Evolutionary conservation across 2,329 filamentous ascomycete species (phyloP), one percentile per base, ranked within the genome.

Genomic region (Ascochyta viciae-villosae): DNA sequence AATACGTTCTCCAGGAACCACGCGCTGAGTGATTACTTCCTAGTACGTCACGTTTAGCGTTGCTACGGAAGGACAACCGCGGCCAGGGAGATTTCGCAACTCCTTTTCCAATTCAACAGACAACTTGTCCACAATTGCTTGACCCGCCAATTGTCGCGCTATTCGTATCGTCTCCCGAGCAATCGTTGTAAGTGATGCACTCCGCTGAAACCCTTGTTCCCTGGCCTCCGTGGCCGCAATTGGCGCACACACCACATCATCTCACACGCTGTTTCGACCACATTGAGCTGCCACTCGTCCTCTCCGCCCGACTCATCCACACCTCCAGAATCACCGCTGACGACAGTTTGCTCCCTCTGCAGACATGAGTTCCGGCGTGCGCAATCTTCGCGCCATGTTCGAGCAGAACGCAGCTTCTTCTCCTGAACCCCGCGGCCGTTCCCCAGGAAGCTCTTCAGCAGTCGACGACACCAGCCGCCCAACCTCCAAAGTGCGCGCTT

Each of bases 331-430:
- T 49, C 61, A 60, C 52, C 57, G 64, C 70, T 72, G 68, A 74
- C 70, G 55, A 59, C 41, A 51, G 57, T 54, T 53, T 54, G 60
- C 59, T 54, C 40, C 31, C 40, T 44, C 49, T 64, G 65, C 73
- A 81, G 79, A 78, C 77, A 82, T 82, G 80, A 78, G 75, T 65
- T 74, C 73, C 65, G 78, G 77, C 63, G 80, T 82, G 62, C 75
- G 79, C 63, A 80, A 80, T 65, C 74, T 82, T 54, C 74, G 79
- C 67, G 79, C 80, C 54, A 77, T 81, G 73, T 82, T 82, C 70
- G 80, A 82, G 72, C 70, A 74, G 51, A 67, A 62, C 53, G 53
- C 53, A 46, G 63, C 70, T 50, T 66, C 74, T 38, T 73, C 74
- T 66, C 74, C 77, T 68, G 74, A 78, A 61, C 69, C 75, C 62